A percentile compares a stretch with the other conserved stretches of the same genome.
Conservation (phyloP, 1,284 basidiomycete genomes). For the Fomitopsis schrenkii region DNA sequence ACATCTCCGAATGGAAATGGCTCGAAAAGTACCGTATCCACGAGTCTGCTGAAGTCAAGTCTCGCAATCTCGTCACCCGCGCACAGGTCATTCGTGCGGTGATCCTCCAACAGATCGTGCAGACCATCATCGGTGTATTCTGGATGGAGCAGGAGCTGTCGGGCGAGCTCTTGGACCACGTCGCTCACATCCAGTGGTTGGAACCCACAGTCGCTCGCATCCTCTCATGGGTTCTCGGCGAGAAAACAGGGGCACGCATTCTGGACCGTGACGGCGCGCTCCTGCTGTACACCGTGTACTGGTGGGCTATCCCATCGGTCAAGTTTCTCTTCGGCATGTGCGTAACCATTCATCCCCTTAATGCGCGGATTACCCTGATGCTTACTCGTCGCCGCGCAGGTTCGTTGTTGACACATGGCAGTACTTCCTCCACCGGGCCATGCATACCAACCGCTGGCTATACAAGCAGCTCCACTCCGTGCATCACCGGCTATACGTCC, state of each 20-base stretch:
- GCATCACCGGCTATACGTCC: conserved; percentile 96
- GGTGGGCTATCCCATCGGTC: conserved; percentile 86
- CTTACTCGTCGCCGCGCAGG: conserved; percentile 38
- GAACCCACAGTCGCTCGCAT: conserved; percentile 39
- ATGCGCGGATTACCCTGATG: conserved; percentile 7
- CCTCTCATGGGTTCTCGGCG: conserved; percentile 38
- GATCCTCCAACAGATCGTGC: conserved; percentile 60
- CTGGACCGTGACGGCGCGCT: conserved; percentile 45
- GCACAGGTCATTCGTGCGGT: conserved; percentile 65
- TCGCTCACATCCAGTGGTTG: conserved; percentile 39
- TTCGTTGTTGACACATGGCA: conserved; percentile 98
- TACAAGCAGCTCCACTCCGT: conserved; percentile 93
- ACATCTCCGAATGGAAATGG: conserved; percentile 71
- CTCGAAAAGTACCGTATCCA: conserved; percentile 88
- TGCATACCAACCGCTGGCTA: conserved; percentile 90
- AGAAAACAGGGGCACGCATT: conserved; percentile 20
- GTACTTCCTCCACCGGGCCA: conserved; percentile 90
- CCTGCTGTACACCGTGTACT: conserved; percentile 75
- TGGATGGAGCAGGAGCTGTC: conserved; percentile 59
- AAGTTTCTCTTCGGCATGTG: conserved; percentile 86
- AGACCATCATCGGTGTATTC: conserved; percentile 72
- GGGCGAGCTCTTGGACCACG: conserved; percentile 47
- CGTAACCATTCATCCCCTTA: conserved; percentile 31
- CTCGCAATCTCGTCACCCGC: conserved; percentile 75
- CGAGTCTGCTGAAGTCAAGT: conserved; percentile 76